Evolutionary conservation across 225 moss, liverwort and hornwort genomes (phyloP), one percentile per base, ranked within the genome.

Genomic region (Pseudoscleropodium purum): DNA sequence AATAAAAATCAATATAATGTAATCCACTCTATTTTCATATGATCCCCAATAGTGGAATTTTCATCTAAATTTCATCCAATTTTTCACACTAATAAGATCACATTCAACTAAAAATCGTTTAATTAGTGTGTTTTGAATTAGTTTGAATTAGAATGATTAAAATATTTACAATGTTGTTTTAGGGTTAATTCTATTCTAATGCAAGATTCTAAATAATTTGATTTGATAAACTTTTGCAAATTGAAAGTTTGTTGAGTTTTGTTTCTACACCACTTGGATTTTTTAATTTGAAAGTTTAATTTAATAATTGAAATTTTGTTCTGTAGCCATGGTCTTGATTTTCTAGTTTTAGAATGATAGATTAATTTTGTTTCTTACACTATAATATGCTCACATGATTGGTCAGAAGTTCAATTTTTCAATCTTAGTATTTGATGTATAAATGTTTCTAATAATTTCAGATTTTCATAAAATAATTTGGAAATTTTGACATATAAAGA

Each of bases 31-130:
- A 68, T n/a, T 68, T 39, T 39, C 14, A 70, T 25, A 70, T 4
- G 14, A 70, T 70, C 39, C 0, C 8, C 4, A 25, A 7, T 14
- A 70, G 5, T 70, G 11, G 7, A 7, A 37, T 1, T 67, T 66
- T 66, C n/a, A 21, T 36, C 14, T 7, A 7, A 37, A 1, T 67
- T 66, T 66, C n/a, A 21, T 36, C 14, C 25, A 14, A 70, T 24
- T 69, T 0, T 15, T 39, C 5, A 8, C 8, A 70, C 13, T 3
- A 15, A 39, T 25, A 4, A 39, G 1, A 25, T 70, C 0, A 4
- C 8, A 70, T 41, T 25, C 8, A 25, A 25, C 8, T 70, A 8
- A 1, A 25, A 70, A 39, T 25, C 13, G 25, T 41, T 15, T 15
- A 41, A 41, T 72, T 72, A 25, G 24, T 39, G 0, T 14, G 0